Evolutionary conservation across 306 rosid genomes (phyloP).

Genomic region (Hippophae tibetana): DNA sequence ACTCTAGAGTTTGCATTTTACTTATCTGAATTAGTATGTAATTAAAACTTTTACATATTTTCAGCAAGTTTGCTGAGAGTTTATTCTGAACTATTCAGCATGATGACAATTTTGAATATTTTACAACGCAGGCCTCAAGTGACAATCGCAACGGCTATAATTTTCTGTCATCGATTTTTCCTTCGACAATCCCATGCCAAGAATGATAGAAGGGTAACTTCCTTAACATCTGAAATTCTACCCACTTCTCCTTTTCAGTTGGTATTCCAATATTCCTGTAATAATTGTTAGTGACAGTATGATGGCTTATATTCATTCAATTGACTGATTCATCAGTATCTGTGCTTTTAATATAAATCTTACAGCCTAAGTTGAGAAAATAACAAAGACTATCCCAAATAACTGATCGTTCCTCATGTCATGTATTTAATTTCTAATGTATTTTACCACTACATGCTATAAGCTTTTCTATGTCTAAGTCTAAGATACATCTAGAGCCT

Average conservation of each 20-base stretch:
- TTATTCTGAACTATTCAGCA: background rate
- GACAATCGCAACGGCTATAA: conserved; percentile 94
- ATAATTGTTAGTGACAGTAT: too few relatives aligned
- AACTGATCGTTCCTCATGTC: too few relatives aligned
- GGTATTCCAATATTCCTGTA: background rate
- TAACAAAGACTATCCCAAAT: too few relatives aligned
- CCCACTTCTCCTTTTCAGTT: conserved; percentile 1
- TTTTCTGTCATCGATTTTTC: conserved; percentile 90
- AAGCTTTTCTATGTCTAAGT: too few relatives aligned
- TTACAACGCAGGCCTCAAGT: conserved; percentile 83
- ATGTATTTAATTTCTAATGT: too few relatives aligned
- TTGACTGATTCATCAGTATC: too few relatives aligned
- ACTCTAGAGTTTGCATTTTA: background rate
- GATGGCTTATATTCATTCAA: too few relatives aligned
- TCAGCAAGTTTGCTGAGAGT: background rate
- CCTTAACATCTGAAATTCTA: conserved; percentile 3
- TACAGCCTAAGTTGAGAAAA: too few relatives aligned
- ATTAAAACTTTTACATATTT: background rate
- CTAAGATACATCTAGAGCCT: too few relatives aligned
- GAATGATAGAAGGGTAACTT: conserved; percentile 95
- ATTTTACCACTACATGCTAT: too few relatives aligned
- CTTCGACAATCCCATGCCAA: conserved; percentile 94
- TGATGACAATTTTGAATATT: conserved; percentile 9
- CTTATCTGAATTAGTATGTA: background rate
- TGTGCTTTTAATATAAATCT: too few relatives aligned